Conservation (phyloP, 768 basidiomycete genomes). For the Lactifluus volemus region DNA sequence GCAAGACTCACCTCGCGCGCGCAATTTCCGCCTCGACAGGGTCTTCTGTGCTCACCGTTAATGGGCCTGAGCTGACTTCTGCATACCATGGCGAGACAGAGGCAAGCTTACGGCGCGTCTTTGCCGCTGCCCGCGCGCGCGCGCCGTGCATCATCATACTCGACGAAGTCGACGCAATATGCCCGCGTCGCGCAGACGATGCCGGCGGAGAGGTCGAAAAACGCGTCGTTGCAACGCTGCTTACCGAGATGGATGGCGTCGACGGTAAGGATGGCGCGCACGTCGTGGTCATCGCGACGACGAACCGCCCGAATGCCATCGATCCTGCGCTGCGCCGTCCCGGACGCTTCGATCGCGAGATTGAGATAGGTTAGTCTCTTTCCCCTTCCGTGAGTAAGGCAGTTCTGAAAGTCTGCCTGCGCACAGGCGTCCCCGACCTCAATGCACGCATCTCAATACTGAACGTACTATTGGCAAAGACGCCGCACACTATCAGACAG, state of each 20-base stretch:
- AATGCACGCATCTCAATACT: constrained; percentile 81
- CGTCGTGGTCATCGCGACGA: constrained; percentile 94
- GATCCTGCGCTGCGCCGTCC: constrained; percentile 88
- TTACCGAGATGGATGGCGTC: constrained; percentile 94
- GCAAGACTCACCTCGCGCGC: constrained; percentile 93
- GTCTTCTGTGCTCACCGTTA: constrained; percentile 86
- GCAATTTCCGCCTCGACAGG: constrained; percentile 85
- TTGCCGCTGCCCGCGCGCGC: constrained; percentile 69
- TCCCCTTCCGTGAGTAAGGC: neutral
- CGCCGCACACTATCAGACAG: constrained; percentile 61
- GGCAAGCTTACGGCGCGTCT: constrained; percentile 80
- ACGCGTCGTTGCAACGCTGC: constrained; percentile 87
- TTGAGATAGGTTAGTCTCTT: constrained; percentile 70
- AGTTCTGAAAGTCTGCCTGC: neutral
- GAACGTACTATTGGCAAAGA: constrained; percentile 70
- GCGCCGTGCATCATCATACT: constrained; percentile 91
- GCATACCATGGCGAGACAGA: constrained; percentile 98
- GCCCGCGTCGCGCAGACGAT: constrained; percentile 81
- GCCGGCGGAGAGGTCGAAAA: constrained; percentile 94
- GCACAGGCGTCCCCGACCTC: constrained; percentile 77
- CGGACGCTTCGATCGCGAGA: constrained; percentile 88
- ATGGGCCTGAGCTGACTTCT: constrained; percentile 90
- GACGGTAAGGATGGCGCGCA: constrained; percentile 43
- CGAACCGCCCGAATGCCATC: constrained; percentile 91
- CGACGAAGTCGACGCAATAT: constrained; percentile 94